These are phyloP conservation scores for Penicillium sp. DNA, from an alignment of 2,329 filamentous ascomycete species.

Conservation along the genomic window DNA sequence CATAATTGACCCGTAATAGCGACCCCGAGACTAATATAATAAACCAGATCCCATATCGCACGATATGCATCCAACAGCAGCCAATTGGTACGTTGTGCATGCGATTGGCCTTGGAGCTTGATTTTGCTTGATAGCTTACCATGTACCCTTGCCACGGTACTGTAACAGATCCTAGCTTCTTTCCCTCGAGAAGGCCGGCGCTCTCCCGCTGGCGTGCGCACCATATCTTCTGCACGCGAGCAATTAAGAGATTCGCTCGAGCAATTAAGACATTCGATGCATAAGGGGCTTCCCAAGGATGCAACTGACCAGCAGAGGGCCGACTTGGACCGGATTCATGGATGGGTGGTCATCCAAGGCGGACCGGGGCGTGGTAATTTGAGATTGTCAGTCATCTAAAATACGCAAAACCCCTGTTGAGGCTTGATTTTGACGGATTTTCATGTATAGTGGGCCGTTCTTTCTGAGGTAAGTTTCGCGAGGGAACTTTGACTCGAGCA, in stretches of 20 bases:
- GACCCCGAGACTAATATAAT: conserved; percentile 1
- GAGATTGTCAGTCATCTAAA: not conserved
- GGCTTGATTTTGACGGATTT: not conserved
- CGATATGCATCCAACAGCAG: conserved; percentile 3
- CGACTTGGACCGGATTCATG: not conserved
- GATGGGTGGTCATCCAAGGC: conserved; percentile 1
- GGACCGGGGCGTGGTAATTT: not conserved
- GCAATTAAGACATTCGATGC: too few species aligned
- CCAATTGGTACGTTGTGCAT: conserved; percentile 4
- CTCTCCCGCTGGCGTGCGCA: not conserved
- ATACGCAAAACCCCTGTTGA: not conserved
- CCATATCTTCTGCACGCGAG: too few species aligned
- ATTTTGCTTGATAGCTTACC: not conserved
- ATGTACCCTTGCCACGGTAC: not conserved
- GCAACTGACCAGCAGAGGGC: not conserved
- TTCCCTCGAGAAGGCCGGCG: not conserved
- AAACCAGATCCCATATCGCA: conserved; percentile 1
- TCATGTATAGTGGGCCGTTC: conserved; percentile 14
- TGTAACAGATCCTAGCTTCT: not conserved
- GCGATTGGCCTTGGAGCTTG: too few species aligned
- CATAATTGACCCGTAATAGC: not conserved
- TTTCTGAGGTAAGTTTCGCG: conserved; percentile 16
- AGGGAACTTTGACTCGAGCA: not conserved
- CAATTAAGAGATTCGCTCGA: too few species aligned
- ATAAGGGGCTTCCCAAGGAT: too few species aligned